Conservation (phyloP, 257 asterid genomes). For the Petunia secreta region DNA sequence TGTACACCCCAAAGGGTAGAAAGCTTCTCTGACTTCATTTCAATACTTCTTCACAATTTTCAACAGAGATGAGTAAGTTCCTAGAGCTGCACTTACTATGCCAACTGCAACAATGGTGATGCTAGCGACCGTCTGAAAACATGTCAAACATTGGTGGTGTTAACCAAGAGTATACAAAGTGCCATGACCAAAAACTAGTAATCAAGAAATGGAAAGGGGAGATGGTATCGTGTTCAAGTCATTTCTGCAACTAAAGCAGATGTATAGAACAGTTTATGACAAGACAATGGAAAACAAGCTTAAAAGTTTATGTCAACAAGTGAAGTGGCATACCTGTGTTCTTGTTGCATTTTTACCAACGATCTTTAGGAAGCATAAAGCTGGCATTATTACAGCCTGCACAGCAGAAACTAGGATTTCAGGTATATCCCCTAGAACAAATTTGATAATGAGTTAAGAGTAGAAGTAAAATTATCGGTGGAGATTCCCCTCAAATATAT, state of each 20-base stretch:
- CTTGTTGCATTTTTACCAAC: conserved; percentile 59
- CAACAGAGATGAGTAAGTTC: conserved; percentile 61
- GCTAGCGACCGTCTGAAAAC: conserved; percentile 32
- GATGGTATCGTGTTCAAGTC: neutral
- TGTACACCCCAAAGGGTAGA: neutral
- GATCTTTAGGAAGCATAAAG: conserved; percentile 73
- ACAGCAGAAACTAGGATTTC: conserved; percentile 3
- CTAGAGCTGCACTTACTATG: conserved; percentile 55
- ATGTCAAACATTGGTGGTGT: conserved; percentile 17
- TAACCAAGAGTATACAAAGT: neutral
- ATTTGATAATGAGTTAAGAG: neutral
- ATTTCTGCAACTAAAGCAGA: neutral
- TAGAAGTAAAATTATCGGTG: neutral
- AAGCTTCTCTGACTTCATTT: conserved; percentile 8
- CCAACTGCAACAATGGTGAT: conserved; percentile 53
- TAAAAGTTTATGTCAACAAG: neutral
- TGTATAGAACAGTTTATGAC: neutral
- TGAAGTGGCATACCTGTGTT: conserved; percentile 51
- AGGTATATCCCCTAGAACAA: neutral
- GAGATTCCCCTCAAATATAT: neutral
- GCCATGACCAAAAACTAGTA: neutral
- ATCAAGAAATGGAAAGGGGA: neutral
- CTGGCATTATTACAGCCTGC: conserved; percentile 73
- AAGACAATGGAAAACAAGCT: neutral
- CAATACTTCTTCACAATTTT: conserved; percentile 48